Percentiles rank a stretch among this genome's conserved stretches.
phyloP scores from a whole-genome alignment of 768 basidiomycete species.

The Sistotremastrum suecicum region DNA sequence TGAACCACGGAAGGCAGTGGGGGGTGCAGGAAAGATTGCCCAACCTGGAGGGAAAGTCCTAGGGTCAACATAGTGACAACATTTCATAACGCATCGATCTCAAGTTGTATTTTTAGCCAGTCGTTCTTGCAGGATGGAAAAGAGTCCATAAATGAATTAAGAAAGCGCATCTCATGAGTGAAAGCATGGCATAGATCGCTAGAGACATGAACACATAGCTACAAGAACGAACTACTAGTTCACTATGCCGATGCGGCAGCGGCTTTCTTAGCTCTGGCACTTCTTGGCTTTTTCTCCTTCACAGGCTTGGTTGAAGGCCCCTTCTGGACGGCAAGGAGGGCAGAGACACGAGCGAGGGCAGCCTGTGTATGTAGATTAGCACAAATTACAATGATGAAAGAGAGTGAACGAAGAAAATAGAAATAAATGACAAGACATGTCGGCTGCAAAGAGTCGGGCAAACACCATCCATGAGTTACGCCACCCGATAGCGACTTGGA shows the following conservation, averaged over 20 bases:
- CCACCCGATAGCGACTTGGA: conserved; percentile 70
- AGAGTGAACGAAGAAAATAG: conserved; percentile 1
- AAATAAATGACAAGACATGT: conserved; percentile 25
- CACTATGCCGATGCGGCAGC: conserved; percentile 2
- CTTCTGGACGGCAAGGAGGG: conserved; percentile 53
- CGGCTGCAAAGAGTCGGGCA: conserved; percentile 61
- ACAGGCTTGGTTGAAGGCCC: conserved; percentile 40
- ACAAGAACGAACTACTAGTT: not conserved
- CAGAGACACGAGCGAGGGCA: conserved; percentile 62
- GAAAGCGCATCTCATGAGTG: conserved; percentile 12
- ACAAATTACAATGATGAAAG: conserved; percentile 6
- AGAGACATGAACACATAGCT: not conserved
- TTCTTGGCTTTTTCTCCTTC: conserved; percentile 58
- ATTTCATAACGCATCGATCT: not conserved
- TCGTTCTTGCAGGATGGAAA: conserved; percentile 8
- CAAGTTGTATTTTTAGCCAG: not conserved
- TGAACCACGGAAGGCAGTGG: conserved; percentile 22
- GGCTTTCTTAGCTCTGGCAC: conserved; percentile 38
- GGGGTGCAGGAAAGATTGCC: conserved; percentile 35
- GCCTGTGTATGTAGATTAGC: conserved; percentile 28
- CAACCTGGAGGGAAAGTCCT: conserved; percentile 40
- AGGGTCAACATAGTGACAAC: conserved; percentile 7
- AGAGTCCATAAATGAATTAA: conserved; percentile 8
- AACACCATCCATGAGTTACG: conserved; percentile 43
- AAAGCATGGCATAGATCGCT: not conserved